These are phyloP conservation scores for Tolypocladium capitatum DNA, from an alignment of 2,329 filamentous ascomycete species.

Conservation along the genomic window DNA sequence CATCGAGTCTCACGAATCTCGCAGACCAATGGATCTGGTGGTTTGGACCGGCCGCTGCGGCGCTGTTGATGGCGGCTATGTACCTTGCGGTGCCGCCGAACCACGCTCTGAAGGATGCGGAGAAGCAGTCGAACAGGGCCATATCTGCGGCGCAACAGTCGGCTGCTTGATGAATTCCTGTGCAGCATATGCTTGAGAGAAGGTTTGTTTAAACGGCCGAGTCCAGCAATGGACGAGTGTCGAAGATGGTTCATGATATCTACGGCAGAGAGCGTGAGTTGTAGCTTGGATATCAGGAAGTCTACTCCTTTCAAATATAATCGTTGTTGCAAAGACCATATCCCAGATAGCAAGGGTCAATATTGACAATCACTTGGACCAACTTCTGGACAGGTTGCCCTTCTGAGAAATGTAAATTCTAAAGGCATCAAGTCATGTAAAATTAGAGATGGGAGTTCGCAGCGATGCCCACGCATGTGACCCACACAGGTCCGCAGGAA, in stretches of 20 bases:
- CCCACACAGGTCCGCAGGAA: background rate
- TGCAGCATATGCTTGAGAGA: background rate
- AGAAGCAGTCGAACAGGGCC: background rate
- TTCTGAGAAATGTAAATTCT: background rate
- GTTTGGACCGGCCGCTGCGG: conserved; percentile 18
- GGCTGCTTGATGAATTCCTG: background rate
- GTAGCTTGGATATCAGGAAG: too few species aligned
- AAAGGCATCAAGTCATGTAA: background rate
- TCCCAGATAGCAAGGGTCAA: background rate
- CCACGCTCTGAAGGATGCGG: conserved; percentile 3
- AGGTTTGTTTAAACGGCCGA: too few species aligned
- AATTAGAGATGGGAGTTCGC: background rate
- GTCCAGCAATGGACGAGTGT: too few species aligned
- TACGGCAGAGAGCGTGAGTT: too few species aligned
- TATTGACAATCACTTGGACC: background rate
- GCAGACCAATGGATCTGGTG: conserved; percentile 24
- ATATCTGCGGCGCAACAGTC: background rate
- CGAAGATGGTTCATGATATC: too few species aligned
- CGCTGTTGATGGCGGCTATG: conserved; percentile 12
- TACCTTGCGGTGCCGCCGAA: conserved; percentile 19
- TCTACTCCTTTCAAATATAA: too few species aligned
- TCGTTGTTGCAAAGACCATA: background rate
- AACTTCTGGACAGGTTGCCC: background rate
- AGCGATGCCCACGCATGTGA: background rate
- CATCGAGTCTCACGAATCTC: background rate